Evolutionary conservation across 495 filamentous ascomycete genomes (phyloP).

Genomic region (Filosporella fistucella): DNA sequence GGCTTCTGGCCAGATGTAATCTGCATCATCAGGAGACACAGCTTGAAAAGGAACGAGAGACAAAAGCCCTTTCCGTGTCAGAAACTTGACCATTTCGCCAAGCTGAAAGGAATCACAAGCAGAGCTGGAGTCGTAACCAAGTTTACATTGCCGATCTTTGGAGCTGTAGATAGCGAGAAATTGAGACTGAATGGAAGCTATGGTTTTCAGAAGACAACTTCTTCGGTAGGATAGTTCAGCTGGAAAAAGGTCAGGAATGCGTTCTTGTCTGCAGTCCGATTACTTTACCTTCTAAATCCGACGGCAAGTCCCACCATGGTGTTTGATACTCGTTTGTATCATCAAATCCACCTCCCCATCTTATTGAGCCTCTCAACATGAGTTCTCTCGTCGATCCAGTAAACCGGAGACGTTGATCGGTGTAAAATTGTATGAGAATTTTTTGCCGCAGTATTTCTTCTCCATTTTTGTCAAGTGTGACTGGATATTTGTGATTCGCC

Average conservation of each 20-base stretch:
- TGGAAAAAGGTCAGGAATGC: constrained; percentile 26
- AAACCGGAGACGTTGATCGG: constrained; percentile 50
- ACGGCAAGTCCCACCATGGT: constrained; percentile 71
- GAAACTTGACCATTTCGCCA: constrained; percentile 81
- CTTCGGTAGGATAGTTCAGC: constrained; percentile 71
- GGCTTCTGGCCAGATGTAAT: constrained; percentile 28
- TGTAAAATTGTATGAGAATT: constrained; percentile 54
- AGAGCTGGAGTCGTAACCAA: constrained; percentile 68
- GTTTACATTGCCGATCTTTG: constrained; percentile 59
- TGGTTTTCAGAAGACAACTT: constrained; percentile 64
- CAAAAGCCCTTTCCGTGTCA: constrained; percentile 48
- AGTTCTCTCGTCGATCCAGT: constrained; percentile 51
- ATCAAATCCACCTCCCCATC: constrained; percentile 47
- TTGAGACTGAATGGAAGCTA: constrained; percentile 70
- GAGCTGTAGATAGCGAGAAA: constrained; percentile 68
- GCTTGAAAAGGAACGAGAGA: constrained; percentile 41
- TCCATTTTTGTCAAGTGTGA: constrained; percentile 21
- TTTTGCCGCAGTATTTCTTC: constrained; percentile 61
- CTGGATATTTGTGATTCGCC: constrained; percentile 39
- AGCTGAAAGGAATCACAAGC: constrained; percentile 85
- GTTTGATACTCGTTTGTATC: constrained; percentile 37
- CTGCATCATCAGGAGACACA: constrained; percentile 28
- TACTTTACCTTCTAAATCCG: constrained; percentile 63
- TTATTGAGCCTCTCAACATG: constrained; percentile 59
- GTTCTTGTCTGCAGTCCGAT: not conserved